A percentile compares a stretch with the other conserved stretches of the same genome.
phyloP scores from a whole-genome alignment of 176 grass and related monocot species.

The Oryza australiensis region DNA sequence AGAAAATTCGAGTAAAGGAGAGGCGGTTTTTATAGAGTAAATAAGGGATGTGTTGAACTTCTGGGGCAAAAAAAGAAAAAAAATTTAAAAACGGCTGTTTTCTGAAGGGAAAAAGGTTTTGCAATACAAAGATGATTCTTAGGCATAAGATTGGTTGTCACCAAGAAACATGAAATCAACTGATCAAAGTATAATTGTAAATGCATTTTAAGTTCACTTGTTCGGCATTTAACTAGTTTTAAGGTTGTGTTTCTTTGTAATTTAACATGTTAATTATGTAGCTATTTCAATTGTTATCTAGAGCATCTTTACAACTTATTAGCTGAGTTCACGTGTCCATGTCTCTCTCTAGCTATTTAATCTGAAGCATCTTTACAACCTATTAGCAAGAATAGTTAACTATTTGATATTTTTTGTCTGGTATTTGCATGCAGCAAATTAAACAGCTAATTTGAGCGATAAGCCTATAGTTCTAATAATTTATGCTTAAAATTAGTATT shows the following conservation, averaged over 20 bases:
- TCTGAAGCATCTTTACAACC: neutral
- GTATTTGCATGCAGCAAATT: neutral
- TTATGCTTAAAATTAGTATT: neutral
- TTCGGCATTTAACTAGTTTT: neutral
- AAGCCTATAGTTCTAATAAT: neutral
- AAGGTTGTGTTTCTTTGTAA: neutral
- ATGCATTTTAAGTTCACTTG: neutral
- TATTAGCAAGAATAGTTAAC: neutral
- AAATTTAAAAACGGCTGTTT: neutral
- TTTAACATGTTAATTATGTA: neutral
- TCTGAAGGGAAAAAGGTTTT: neutral
- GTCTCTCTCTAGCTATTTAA: neutral
- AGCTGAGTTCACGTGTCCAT: neutral
- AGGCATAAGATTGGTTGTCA: neutral
- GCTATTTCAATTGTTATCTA: constrained; percentile 13
- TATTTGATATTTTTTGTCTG: neutral
- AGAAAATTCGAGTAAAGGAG: no score
- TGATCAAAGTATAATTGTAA: neutral
- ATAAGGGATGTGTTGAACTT: no score
- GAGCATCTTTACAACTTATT: neutral
- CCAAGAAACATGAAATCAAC: neutral
- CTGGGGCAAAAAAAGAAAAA: no score
- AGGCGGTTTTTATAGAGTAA: no score
- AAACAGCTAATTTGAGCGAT: neutral
- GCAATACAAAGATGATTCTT: neutral